Conservation (phyloP, 176 grass and related monocot genomes). For the Areca catechu region DNA sequence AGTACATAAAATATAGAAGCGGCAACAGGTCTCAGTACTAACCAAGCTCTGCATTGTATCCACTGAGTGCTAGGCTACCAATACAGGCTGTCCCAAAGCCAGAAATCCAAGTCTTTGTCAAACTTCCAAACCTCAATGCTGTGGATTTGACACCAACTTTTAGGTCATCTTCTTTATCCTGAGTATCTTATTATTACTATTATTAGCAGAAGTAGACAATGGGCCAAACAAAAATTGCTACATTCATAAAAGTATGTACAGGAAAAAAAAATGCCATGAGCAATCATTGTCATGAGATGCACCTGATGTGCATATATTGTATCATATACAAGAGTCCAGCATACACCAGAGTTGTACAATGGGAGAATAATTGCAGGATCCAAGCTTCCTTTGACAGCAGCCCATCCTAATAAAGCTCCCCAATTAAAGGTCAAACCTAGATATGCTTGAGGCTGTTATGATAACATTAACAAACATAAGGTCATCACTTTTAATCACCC, state of each 20-base stretch:
- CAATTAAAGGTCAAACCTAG: constrained; percentile 91
- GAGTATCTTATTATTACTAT: too few relatives aligned
- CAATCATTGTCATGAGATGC: neutral
- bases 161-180: constrained; percentile 93
- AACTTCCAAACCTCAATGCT: constrained; percentile 71
- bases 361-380: constrained; percentile 59
- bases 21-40: neutral
- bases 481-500: too few relatives aligned
- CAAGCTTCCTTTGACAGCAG: constrained; percentile 67
- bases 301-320: constrained; percentile 98
- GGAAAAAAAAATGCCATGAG: constrained; percentile 4
- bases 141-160: constrained; percentile 89
- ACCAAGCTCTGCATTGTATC: constrained; percentile 82
- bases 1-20: neutral
- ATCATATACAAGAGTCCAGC: constrained; percentile 91
- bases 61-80: constrained; percentile 45
- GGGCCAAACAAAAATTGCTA: too few relatives aligned
- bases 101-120: constrained; percentile 66
- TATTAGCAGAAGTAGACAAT: too few relatives aligned
- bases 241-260: too few relatives aligned
- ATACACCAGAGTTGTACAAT: constrained; percentile 68
- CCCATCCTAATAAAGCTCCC: constrained; percentile 87
- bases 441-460: constrained; percentile 72
- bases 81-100: constrained; percentile 58
- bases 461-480: constrained; percentile 7